Percentiles rank a stretch among this genome's conserved stretches.
Conservation (phyloP, 202 grass and related monocot genomes). For the Panicum hallii region DNA sequence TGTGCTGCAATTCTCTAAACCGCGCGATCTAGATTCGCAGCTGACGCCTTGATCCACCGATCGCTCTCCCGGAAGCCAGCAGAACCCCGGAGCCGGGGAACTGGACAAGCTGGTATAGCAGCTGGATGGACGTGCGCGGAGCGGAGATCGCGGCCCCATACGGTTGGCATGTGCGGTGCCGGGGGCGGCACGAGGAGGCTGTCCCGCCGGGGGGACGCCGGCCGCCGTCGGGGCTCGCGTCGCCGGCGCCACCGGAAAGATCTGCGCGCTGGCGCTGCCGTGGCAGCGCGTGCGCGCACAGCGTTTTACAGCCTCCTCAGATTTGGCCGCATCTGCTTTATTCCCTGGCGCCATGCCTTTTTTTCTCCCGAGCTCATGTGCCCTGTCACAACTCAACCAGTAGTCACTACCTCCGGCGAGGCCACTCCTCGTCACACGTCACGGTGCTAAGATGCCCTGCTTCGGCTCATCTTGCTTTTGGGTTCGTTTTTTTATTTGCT, state of each 20-base stretch:
- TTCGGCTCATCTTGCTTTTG: not conserved
- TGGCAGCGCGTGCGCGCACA: not conserved
- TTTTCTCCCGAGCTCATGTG: constrained; percentile 23
- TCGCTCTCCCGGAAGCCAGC: no score
- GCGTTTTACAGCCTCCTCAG: not conserved
- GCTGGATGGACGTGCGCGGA: not conserved
- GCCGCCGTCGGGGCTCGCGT: not conserved
- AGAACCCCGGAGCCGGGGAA: not conserved
- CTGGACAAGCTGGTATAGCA: not conserved
- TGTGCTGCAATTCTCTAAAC: no score
- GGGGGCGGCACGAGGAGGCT: constrained; percentile 40
- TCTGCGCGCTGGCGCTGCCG: not conserved
- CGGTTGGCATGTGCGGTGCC: constrained; percentile 4
- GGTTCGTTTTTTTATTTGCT: not conserved
- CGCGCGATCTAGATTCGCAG: no score
- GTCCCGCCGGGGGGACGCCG: constrained; percentile 39
- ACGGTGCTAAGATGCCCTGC: not conserved
- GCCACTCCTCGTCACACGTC: not conserved
- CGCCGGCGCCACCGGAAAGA: not conserved
- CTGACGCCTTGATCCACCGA: not conserved
- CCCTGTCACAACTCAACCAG: not conserved
- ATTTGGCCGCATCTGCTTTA: constrained; percentile 36
- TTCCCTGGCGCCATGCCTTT: not conserved
- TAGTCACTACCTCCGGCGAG: no score
- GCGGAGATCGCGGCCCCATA: not conserved